These are phyloP conservation scores for Penicillium coprophilum DNA, from an alignment of 495 filamentous ascomycete genomes.

Conservation along the genomic window DNA sequence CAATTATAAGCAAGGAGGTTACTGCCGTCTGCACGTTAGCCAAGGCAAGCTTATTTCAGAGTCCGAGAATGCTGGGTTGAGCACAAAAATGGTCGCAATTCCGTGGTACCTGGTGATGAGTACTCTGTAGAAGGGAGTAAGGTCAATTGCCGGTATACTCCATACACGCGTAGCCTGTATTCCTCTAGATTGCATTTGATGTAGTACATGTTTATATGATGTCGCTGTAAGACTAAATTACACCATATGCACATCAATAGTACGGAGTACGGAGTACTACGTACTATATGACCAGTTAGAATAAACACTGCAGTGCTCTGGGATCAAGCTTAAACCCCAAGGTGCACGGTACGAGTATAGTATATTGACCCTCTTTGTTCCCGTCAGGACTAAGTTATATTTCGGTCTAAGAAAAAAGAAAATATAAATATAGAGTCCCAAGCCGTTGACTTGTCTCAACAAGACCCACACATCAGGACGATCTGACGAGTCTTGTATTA, in stretches of 20 bases:
- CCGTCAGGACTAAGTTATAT: too few relatives aligned
- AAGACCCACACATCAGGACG: conserved; percentile 7
- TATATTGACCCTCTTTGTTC: background rate
- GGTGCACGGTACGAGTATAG: background rate
- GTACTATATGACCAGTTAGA: background rate
- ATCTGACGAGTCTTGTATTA: background rate
- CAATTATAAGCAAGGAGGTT: conserved; percentile 2
- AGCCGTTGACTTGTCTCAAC: background rate
- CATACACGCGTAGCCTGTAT: background rate
- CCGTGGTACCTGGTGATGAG: background rate
- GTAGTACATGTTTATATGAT: background rate
- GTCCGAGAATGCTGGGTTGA: background rate
- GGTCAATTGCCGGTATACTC: background rate
- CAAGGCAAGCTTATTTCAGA: conserved; percentile 1
- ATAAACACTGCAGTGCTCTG: background rate
- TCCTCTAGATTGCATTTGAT: background rate
- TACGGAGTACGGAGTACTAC: too few relatives aligned
- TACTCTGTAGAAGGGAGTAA: background rate
- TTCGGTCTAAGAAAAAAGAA: background rate
- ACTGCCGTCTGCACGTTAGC: background rate
- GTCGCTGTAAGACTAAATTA: background rate
- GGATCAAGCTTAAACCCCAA: conserved; percentile 8
- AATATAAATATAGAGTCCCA: conserved; percentile 1
- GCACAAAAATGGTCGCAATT: background rate
- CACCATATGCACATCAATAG: background rate